A percentile compares a stretch with the other conserved stretches of the same genome.
phyloP scores from a whole-genome alignment of 2,329 filamentous ascomycete species.

The Pseudogymnoascus pannorum region DNA sequence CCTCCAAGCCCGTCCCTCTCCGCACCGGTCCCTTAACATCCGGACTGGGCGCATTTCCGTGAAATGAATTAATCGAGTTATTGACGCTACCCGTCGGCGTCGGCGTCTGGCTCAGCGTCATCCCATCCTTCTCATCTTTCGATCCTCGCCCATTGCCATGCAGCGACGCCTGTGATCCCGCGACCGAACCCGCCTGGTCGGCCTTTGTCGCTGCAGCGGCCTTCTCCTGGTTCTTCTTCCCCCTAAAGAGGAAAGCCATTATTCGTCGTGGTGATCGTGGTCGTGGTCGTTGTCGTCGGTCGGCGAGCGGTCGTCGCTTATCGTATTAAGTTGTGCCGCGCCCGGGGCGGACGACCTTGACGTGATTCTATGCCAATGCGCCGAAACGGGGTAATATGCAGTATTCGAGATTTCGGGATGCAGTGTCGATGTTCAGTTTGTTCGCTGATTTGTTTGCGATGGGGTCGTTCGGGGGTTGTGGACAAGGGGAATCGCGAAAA shows the following conservation, averaged over 20 bases:
- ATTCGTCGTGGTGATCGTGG: constrained; percentile 30
- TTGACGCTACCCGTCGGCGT: constrained; percentile 49
- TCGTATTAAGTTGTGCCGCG: not conserved
- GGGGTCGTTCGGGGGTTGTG: not conserved
- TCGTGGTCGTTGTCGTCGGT: constrained; percentile 23
- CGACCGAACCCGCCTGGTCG: constrained; percentile 19
- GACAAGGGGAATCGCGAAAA: not conserved
- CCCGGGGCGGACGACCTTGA: constrained; percentile 24
- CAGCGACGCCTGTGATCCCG: constrained; percentile 38
- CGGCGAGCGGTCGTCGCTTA: constrained; percentile 31
- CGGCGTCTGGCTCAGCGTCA: constrained; percentile 53
- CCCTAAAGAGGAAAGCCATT: constrained; percentile 81
- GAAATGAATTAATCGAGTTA: constrained; percentile 60
- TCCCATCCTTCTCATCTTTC: constrained; percentile 45
- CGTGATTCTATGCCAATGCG: constrained; percentile 20
- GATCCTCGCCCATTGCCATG: constrained; percentile 40
- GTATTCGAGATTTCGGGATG: not conserved
- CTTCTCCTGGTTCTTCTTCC: constrained; percentile 67
- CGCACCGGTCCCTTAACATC: constrained; percentile 52
- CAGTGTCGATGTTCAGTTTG: not conserved
- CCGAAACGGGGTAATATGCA: constrained; percentile 1
- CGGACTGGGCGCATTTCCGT: constrained; percentile 31
- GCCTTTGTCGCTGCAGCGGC: constrained; percentile 33
- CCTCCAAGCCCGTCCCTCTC: constrained; percentile 39
- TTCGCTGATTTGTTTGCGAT: not conserved